Evolutionary conservation across 495 filamentous ascomycete genomes (phyloP).

Genomic region (Chaetomium cochliodes): DNA sequence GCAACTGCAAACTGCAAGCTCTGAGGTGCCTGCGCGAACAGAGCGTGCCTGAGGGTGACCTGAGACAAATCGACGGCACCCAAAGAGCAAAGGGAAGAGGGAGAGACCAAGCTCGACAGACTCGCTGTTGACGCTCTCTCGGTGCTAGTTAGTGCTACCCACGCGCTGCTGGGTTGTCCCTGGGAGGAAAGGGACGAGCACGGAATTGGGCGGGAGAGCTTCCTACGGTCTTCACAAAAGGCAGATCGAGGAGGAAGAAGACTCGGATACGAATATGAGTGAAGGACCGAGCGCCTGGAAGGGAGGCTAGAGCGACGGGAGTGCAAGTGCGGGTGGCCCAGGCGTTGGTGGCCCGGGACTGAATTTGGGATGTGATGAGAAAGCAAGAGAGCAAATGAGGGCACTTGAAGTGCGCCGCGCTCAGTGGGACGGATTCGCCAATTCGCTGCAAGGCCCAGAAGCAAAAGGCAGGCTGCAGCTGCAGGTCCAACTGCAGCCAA

Average conservation of each 20-base stretch:
- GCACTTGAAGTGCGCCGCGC: conserved; percentile 24
- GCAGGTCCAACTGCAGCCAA: conserved; percentile 27
- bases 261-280: conserved; percentile 16
- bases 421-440: conserved; percentile 28
- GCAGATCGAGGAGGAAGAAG: conserved; percentile 17
- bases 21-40: not conserved
- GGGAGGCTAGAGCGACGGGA: not conserved
- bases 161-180: conserved; percentile 27
- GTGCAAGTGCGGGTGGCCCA: too few species aligned
- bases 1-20: not conserved
- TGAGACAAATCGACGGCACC: too few species aligned
- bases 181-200: conserved; percentile 17
- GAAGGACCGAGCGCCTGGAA: conserved; percentile 22
- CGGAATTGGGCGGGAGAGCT: conserved; percentile 19
- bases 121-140: conserved; percentile 24
- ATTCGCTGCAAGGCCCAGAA: conserved; percentile 24
- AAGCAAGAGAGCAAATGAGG: conserved; percentile 20
- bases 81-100: too few species aligned
- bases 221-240: conserved; percentile 6
- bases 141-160: conserved; percentile 16
- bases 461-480: conserved; percentile 23
- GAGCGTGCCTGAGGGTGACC: not conserved
- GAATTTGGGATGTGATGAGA: conserved; percentile 17
- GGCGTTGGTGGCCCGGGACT: not conserved
- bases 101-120: conserved; percentile 20